These are phyloP conservation scores for Fraxinus sp. DNA, from an alignment of 305 asterid genomes.

Conservation along the genomic window DNA sequence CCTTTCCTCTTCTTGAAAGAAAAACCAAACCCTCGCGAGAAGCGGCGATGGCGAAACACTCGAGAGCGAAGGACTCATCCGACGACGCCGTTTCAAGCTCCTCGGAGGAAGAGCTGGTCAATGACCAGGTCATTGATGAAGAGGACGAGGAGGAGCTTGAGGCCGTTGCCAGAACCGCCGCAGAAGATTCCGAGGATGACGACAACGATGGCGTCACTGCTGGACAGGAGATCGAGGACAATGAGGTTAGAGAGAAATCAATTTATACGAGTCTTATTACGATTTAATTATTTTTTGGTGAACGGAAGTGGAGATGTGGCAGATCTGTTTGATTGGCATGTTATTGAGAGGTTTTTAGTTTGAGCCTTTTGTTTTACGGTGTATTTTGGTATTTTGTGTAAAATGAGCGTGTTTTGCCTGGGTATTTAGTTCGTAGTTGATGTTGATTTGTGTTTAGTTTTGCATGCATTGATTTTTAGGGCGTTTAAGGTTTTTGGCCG, in stretches of 20 bases:
- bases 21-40: constrained; percentile 25
- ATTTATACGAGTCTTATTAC: not conserved
- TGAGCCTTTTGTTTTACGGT: not conserved
- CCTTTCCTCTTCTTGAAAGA: not conserved
- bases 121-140: constrained; percentile 33
- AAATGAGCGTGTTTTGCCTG: not conserved
- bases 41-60: constrained; percentile 36
- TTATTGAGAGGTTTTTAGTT: not conserved
- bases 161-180: constrained; percentile 39
- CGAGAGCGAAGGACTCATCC: constrained; percentile 37
- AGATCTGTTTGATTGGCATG: constrained; percentile 29
- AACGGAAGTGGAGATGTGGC: not conserved
- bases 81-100: constrained; percentile 31
- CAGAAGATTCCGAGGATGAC: constrained; percentile 43
- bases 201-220: constrained; percentile 25
- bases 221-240: constrained; percentile 30
- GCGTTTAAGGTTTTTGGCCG: not conserved
- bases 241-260: constrained; percentile 27
- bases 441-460: not conserved
- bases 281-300: not conserved
- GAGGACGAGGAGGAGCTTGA: constrained; percentile 56
- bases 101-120: constrained; percentile 25
- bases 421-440: not conserved
- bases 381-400: not conserved
- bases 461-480: constrained; percentile 13